Evolutionary conservation across 78 protist species (phyloP).

Genomic region (Dictyostelium purpureum): DNA sequence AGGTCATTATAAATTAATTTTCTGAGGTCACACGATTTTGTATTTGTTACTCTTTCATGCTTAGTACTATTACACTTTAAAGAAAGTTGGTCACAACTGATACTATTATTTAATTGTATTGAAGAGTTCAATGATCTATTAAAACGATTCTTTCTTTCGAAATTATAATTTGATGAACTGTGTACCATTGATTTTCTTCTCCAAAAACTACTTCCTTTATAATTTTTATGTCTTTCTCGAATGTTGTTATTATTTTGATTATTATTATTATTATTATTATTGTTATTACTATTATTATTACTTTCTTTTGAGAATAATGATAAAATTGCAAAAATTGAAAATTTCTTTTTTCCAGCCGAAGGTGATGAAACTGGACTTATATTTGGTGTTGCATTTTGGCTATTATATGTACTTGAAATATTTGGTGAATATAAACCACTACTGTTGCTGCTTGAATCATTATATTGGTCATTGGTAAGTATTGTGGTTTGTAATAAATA

Average conservation of each 20-base stretch:
- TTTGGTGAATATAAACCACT: too few species aligned
- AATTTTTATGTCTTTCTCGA: not conserved
- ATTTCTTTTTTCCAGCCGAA: too few species aligned
- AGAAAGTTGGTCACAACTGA: conserved; percentile 32
- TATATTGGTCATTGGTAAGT: too few species aligned
- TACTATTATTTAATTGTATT: not conserved
- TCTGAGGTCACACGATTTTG: not conserved
- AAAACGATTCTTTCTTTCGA: not conserved
- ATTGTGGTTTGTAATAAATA: too few species aligned
- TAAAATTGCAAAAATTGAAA: not conserved
- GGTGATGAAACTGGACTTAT: too few species aligned
- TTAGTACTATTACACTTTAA: conserved; percentile 20
- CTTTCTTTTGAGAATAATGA: not conserved
- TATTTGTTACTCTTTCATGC: not conserved
- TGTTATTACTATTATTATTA: not conserved
- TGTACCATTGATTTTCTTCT: not conserved
- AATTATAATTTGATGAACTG: not conserved
- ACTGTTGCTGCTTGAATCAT: too few species aligned
- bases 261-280: not conserved
- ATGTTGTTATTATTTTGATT: not conserved
- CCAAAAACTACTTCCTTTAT: not conserved
- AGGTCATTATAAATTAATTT: not conserved
- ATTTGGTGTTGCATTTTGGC: not conserved
- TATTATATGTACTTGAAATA: not conserved
- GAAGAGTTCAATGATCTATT: not conserved